Percentiles rank a stretch among this genome's conserved stretches.
Evolutionary conservation across 768 basidiomycete genomes (phyloP).

Genomic region (Tulasnella sp.): DNA sequence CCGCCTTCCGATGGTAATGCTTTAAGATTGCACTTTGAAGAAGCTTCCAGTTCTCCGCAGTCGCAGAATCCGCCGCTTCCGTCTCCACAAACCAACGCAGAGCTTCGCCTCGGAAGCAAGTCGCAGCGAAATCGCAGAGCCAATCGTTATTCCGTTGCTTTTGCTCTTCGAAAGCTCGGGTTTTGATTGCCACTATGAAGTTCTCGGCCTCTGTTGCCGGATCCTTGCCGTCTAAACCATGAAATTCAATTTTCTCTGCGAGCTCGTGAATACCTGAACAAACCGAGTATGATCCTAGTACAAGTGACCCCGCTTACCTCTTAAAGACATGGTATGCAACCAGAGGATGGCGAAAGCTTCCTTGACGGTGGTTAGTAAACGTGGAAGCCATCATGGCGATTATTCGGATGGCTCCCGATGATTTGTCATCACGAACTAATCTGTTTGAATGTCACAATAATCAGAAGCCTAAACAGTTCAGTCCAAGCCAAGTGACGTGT

Average conservation of each 20-base stretch:
- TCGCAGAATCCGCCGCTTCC: not conserved
- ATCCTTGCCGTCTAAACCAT: not conserved
- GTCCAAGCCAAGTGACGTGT: not conserved
- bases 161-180: not conserved
- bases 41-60: not conserved
- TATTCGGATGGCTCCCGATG: too few species aligned
- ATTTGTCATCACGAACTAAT: too few species aligned
- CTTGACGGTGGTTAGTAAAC: too few species aligned
- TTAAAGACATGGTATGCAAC: too few species aligned
- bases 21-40: not conserved
- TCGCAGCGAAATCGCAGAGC: not conserved
- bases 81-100: not conserved
- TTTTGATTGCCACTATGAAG: not conserved
- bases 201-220: not conserved
- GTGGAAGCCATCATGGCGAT: too few species aligned
- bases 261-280: too few species aligned
- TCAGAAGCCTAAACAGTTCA: too few species aligned
- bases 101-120: not conserved
- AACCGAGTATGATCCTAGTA: too few species aligned
- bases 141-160: not conserved
- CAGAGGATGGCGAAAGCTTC: too few species aligned
- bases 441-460: too few species aligned
- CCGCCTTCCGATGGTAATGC: not conserved
- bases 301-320: too few species aligned
- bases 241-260: not conserved